These are phyloP conservation scores for Candida parachauliodes DNA, from an alignment of 805 yeast genomes.

Conservation along the genomic window DNA sequence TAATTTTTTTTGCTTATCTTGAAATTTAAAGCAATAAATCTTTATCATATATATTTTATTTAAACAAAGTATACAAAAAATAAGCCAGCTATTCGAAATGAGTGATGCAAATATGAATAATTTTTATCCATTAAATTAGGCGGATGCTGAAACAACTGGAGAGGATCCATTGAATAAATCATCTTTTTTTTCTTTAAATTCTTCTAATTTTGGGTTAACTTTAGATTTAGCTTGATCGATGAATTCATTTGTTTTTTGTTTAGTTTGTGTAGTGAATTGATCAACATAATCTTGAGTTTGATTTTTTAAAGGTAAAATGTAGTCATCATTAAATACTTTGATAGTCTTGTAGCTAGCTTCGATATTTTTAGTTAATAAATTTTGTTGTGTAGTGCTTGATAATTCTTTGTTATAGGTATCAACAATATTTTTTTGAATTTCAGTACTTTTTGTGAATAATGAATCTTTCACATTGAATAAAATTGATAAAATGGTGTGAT, in stretches of 20 bases:
- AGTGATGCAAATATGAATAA: no score
- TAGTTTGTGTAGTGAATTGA: conserved; percentile 33
- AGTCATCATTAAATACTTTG: conserved; percentile 30
- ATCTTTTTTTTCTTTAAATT: conserved; percentile 11
- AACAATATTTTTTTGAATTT: conserved; percentile 23
- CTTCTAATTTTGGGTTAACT: conserved; percentile 12
- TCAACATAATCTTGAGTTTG: conserved; percentile 37
- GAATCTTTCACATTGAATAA: conserved; percentile 16
- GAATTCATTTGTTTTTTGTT: conserved; percentile 29
- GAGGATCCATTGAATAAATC: conserved; percentile 12
- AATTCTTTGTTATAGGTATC: conserved; percentile 34
- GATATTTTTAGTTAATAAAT: conserved; percentile 29
- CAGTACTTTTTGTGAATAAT: conserved; percentile 12
- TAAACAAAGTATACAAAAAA: no score
- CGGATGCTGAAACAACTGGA: conserved; percentile 21
- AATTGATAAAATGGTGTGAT: conserved; percentile 18
- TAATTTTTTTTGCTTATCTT: no score
- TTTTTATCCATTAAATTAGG: no score
- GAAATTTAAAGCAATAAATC: no score
- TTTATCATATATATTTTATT: no score
- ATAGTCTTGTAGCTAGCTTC: conserved; percentile 31
- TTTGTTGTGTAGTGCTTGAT: conserved; percentile 19
- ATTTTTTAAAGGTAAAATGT: conserved; percentile 36
- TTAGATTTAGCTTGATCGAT: conserved; percentile 21
- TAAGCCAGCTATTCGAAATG: no score